A percentile compares a stretch with the other conserved stretches of the same genome.
Evolutionary conservation across 2,329 filamentous ascomycete species (phyloP).

Genomic region (Rutstroemia sydowiana): DNA sequence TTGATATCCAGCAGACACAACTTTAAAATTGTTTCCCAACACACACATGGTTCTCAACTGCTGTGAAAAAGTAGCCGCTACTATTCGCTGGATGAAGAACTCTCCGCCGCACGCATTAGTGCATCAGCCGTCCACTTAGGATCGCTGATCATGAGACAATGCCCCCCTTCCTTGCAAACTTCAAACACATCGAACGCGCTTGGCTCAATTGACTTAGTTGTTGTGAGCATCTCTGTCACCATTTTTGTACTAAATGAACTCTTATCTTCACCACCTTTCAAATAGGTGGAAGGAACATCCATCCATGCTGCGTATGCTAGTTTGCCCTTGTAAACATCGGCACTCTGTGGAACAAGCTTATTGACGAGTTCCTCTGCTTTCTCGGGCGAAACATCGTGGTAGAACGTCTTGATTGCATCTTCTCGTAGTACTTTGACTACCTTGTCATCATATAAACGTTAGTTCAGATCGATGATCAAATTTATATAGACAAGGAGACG

Average conservation of each 20-base stretch:
- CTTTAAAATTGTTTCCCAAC: too few species aligned
- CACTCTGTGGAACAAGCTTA: slow-evolving; percentile 32
- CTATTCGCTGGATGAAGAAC: too few species aligned
- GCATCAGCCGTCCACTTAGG: slow-evolving; percentile 11
- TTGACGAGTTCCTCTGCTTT: slow-evolving; percentile 32
- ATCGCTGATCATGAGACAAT: slow-evolving; percentile 12
- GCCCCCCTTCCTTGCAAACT: slow-evolving; percentile 3
- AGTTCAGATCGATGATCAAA: background rate
- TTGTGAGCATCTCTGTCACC: slow-evolving; percentile 8
- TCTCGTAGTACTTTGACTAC: slow-evolving; percentile 22
- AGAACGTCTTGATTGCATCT: slow-evolving; percentile 35
- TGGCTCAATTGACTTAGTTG: background rate
- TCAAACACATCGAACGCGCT: slow-evolving; percentile 14
- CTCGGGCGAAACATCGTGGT: slow-evolving; percentile 34
- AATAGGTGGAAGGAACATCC: slow-evolving; percentile 13
- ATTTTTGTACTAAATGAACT: background rate
- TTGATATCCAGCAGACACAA: too few species aligned
- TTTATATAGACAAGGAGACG: too few species aligned
- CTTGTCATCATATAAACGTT: slow-evolving; percentile 16
- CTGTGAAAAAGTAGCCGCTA: too few species aligned
- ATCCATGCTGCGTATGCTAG: slow-evolving; percentile 16
- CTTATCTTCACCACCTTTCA: slow-evolving; percentile 3
- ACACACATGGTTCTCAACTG: too few species aligned
- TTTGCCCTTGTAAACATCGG: slow-evolving; percentile 23
- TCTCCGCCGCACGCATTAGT: slow-evolving; percentile 8